These are phyloP conservation scores for Epichloe brachyelytri DNA, from an alignment of 2,329 filamentous ascomycete genomes.

Conservation along the genomic window DNA sequence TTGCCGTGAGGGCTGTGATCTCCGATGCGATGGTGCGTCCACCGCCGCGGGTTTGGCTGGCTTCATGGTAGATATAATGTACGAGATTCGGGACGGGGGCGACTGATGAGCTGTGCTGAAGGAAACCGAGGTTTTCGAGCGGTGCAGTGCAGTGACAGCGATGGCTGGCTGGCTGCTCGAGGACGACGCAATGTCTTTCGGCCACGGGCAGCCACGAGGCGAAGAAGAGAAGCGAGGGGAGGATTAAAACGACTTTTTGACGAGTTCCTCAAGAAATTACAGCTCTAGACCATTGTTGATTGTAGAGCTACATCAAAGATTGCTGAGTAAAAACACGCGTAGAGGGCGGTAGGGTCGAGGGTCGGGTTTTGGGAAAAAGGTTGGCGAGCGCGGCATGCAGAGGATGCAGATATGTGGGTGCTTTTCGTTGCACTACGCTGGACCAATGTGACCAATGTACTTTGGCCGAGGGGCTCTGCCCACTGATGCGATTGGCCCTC, in stretches of 20 bases:
- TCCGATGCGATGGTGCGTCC: conserved; percentile 36
- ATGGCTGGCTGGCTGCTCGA: background rate
- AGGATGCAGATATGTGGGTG: background rate
- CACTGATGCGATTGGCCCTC: background rate
- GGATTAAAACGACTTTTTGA: background rate
- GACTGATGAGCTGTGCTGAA: background rate
- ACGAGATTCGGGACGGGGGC: background rate
- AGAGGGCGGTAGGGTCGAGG: background rate
- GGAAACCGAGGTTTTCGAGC: background rate
- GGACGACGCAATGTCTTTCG: background rate
- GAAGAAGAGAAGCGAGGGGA: background rate
- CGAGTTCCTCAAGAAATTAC: background rate
- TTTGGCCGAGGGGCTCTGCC: background rate
- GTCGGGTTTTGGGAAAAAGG: background rate
- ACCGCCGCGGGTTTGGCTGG: conserved; percentile 34
- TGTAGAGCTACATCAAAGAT: conserved; percentile 5
- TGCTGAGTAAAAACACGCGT: conserved; percentile 1
- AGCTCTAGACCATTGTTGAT: conserved; percentile 6
- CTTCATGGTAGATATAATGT: conserved; percentile 32
- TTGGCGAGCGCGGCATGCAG: background rate
- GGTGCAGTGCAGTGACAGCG: background rate
- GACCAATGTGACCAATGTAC: background rate
- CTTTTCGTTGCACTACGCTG: background rate
- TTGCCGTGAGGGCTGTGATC: conserved; percentile 52
- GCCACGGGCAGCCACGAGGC: conserved; percentile 1